Percentiles rank a stretch among this genome's conserved stretches.
Evolutionary conservation across 2,329 filamentous ascomycete genomes (phyloP).

Genomic region (Phialophora tarda): DNA sequence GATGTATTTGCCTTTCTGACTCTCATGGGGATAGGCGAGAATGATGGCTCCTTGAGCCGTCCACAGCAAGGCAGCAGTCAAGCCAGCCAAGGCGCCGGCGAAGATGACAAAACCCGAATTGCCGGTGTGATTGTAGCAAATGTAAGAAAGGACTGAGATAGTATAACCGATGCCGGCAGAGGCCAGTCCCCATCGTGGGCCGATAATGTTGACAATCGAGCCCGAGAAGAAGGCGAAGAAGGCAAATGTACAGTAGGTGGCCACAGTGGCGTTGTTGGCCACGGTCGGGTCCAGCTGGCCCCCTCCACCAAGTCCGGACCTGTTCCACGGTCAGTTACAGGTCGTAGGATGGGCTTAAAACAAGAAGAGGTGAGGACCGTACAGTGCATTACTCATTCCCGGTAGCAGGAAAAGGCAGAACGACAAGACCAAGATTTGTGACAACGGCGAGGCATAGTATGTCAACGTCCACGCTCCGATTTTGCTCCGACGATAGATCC

Average conservation of each 20-base stretch:
- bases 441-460: conserved; percentile 1
- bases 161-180: conserved; percentile 56
- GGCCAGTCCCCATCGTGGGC: conserved; percentile 51
- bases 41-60: conserved; percentile 2
- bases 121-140: conserved; percentile 58
- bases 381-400: not conserved
- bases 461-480: not conserved
- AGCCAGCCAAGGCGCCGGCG: conserved; percentile 55
- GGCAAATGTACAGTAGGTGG: conserved; percentile 67
- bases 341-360: no score
- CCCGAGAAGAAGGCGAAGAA: conserved; percentile 69
- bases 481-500: not conserved
- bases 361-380: not conserved
- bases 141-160: conserved; percentile 55
- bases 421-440: conserved; percentile 1
- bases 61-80: conserved; percentile 58
- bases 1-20: conserved; percentile 85
- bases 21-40: conserved; percentile 73
- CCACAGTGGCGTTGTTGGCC: conserved; percentile 17
- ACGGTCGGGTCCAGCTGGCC: conserved; percentile 54
- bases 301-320: conserved; percentile 68
- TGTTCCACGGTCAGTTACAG: conserved; percentile 41
- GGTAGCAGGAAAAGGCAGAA: not conserved
- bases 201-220: conserved; percentile 48
- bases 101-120: conserved; percentile 58